phyloP scores from a whole-genome alignment of 2,329 filamentous ascomycete species.

The Aspergillus sp. region DNA sequence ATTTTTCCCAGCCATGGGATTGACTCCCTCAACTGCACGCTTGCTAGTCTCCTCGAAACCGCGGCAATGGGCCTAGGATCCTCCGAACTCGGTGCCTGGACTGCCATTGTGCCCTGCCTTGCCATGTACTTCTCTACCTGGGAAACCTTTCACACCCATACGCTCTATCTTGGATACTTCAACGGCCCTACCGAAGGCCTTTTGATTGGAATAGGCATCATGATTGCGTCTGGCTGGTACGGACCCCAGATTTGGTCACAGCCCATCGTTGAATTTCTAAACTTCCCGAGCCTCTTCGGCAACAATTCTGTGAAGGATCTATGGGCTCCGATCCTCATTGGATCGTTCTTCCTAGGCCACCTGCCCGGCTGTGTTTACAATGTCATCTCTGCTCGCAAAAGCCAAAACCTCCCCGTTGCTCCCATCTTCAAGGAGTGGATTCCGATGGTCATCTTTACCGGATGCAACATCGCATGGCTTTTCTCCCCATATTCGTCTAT shows the following conservation, averaged over 20 bases:
- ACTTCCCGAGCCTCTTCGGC: slow-evolving; percentile 63
- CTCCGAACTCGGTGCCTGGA: slow-evolving; percentile 82
- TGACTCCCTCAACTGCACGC: slow-evolving; percentile 94
- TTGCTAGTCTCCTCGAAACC: slow-evolving; percentile 85
- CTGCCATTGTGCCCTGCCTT: slow-evolving; percentile 83
- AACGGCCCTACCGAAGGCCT: slow-evolving; percentile 97
- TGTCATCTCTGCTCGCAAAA: slow-evolving; percentile 73
- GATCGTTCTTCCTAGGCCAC: slow-evolving; percentile 68
- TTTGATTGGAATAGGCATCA: slow-evolving; percentile 81
- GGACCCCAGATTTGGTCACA: slow-evolving; percentile 85
- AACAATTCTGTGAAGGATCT: slow-evolving; percentile 78
- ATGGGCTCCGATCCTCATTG: slow-evolving; percentile 73
- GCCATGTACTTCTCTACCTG: slow-evolving; percentile 99
- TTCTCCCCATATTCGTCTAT: slow-evolving; percentile 85
- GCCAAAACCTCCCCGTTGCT: slow-evolving; percentile 69
- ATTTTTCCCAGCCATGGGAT: slow-evolving; percentile 71
- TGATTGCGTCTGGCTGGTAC: slow-evolving; percentile 83
- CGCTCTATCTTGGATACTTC: slow-evolving; percentile 91
- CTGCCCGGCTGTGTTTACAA: slow-evolving; percentile 88
- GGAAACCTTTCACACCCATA: slow-evolving; percentile 99
- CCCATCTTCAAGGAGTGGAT: slow-evolving; percentile 93
- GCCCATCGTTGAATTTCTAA: slow-evolving; percentile 69
- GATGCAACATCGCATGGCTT: slow-evolving; percentile 77
- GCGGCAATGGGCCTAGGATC: slow-evolving; percentile 90
- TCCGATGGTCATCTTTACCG: slow-evolving; percentile 79